Conservation (phyloP, 352 stramenopile species). For the Pilasporangium apinafurcum region DNA sequence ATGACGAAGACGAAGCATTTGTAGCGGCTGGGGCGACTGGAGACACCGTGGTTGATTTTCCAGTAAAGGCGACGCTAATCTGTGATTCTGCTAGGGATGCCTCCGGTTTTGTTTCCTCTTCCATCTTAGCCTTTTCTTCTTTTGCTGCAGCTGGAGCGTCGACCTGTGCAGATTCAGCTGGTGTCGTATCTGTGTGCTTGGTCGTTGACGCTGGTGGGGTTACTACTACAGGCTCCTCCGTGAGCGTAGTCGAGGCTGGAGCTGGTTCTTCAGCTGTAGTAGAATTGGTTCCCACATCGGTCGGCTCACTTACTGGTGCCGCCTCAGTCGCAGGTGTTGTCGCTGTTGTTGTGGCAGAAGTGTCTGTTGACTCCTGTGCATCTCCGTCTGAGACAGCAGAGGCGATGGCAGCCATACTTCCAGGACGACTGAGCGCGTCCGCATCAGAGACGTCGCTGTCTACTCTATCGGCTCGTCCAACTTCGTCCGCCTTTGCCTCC, state of each 20-base stretch:
- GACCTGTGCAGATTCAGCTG: too few relatives aligned
- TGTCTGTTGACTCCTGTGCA: background rate
- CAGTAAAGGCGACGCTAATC: too few relatives aligned
- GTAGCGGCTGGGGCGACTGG: too few relatives aligned
- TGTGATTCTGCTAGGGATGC: too few relatives aligned
- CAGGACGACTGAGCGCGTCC: constrained; percentile 35
- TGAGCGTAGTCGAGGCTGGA: background rate
- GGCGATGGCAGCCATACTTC: constrained; percentile 14
- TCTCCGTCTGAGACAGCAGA: background rate
- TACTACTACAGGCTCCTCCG: background rate
- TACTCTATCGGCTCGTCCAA: constrained; percentile 26
- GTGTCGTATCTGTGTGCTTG: too few relatives aligned
- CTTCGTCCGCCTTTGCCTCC: constrained; percentile 38
- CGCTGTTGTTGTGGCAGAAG: background rate
- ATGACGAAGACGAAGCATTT: too few relatives aligned
- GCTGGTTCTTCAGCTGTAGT: background rate
- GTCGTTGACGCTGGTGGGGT: too few relatives aligned
- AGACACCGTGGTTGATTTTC: too few relatives aligned
- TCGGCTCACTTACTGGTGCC: background rate
- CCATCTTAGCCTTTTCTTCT: too few relatives aligned
- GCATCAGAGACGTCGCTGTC: constrained; percentile 42
- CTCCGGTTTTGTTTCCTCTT: too few relatives aligned
- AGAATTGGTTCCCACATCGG: background rate
- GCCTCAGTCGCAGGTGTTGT: background rate
- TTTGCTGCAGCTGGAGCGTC: too few relatives aligned